Evolutionary conservation across 257 asterid genomes (phyloP).

Genomic region (Prunella vulgaris): DNA sequence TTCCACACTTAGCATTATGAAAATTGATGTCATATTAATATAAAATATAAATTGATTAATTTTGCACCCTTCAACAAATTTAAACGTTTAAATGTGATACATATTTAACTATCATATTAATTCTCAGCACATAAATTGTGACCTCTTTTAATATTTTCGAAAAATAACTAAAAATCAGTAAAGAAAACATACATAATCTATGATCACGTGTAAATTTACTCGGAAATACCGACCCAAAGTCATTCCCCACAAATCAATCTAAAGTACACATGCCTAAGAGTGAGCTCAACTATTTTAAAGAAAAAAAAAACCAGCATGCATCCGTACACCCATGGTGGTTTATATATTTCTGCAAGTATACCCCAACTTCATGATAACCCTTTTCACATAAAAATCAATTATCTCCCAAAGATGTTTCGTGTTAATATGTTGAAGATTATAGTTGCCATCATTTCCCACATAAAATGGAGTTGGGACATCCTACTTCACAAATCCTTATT

Average conservation of each 20-base stretch:
- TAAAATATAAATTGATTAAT: too few species aligned
- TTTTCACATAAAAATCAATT: neutral
- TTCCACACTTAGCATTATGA: too few species aligned
- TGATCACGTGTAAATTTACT: neutral
- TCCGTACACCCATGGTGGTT: neutral
- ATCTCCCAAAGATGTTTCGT: neutral
- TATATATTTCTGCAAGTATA: neutral
- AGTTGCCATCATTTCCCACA: neutral
- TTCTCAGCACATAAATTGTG: neutral
- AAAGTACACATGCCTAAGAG: neutral
- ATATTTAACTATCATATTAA: too few species aligned
- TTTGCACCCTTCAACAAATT: too few species aligned
- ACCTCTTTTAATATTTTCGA: neutral
- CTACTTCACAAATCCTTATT: constrained; percentile 20
- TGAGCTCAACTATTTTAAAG: neutral
- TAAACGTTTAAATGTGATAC: too few species aligned
- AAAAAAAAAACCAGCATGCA: neutral
- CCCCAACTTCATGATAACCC: neutral
- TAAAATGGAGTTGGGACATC: constrained; percentile 18
- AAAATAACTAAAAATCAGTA: neutral
- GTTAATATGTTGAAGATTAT: neutral
- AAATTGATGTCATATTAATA: too few species aligned
- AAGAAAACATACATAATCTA: neutral
- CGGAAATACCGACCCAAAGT: neutral
- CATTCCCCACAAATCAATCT: neutral